Conservation (phyloP, 2,329 filamentous ascomycete species). For the Fusarium lateritium region DNA sequence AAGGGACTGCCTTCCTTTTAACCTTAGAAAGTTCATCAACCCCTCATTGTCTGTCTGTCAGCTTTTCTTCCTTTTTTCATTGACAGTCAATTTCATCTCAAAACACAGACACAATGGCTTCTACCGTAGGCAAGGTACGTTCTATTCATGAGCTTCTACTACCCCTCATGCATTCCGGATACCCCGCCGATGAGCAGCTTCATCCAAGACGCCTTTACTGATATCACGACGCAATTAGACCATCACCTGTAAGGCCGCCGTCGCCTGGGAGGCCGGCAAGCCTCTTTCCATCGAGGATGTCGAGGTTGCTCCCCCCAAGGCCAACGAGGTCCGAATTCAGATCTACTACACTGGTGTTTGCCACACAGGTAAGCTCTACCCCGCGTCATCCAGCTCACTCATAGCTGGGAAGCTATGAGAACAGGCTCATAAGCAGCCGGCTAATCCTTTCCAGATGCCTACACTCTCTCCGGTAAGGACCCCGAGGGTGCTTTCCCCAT, state of each 20-base stretch:
- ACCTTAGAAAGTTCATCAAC: conserved; percentile 31
- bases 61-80: conserved; percentile 30
- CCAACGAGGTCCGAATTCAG: conserved; percentile 96
- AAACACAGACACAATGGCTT: conserved; percentile 59
- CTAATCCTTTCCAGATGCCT: conserved; percentile 76
- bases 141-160: conserved; percentile 16
- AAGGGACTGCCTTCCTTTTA: conserved; percentile 10
- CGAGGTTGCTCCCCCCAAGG: conserved; percentile 89
- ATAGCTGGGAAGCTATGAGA: background rate
- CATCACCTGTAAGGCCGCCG: conserved; percentile 96
- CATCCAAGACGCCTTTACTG: conserved; percentile 28
- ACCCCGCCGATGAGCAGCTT: conserved; percentile 41
- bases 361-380: conserved; percentile 81
- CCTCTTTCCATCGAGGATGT: conserved; percentile 91
- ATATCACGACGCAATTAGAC: conserved; percentile 68
- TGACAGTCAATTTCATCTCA: conserved; percentile 35
- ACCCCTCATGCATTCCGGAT: conserved; percentile 34
- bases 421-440: background rate
- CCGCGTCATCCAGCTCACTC: conserved; percentile 23
- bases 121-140: conserved; percentile 68
- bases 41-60: conserved; percentile 34
- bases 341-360: conserved; percentile 99
- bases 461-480: conserved; percentile 96
- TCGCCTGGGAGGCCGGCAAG: conserved; percentile 97
- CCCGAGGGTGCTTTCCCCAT: conserved; percentile 95